A percentile compares a stretch with the other conserved stretches of the same genome.
These are phyloP conservation scores for Metschnikowia peoriensis DNA, from an alignment of 805 yeast species.

Conservation along the genomic window DNA sequence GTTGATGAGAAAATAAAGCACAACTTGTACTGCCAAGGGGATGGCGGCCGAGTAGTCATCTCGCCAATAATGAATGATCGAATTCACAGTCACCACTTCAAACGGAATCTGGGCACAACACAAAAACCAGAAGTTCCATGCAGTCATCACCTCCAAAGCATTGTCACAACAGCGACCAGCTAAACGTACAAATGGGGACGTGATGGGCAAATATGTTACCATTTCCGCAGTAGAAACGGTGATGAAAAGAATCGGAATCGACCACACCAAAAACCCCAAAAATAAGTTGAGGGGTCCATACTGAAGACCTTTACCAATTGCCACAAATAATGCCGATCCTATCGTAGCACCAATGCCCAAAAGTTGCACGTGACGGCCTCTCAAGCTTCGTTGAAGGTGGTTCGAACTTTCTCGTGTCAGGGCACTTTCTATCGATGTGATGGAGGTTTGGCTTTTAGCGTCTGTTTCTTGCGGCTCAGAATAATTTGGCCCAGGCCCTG, in stretches of 20 bases:
- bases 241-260: conserved; percentile 62
- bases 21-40: conserved; percentile 63
- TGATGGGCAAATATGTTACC: conserved; percentile 72
- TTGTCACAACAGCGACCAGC: conserved; percentile 76
- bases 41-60: conserved; percentile 72
- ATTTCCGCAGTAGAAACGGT: conserved; percentile 76
- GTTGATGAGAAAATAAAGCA: conserved; percentile 54
- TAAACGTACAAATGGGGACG: conserved; percentile 73
- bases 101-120: conserved; percentile 79
- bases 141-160: conserved; percentile 70
- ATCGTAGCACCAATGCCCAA: conserved; percentile 81
- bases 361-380: conserved; percentile 72
- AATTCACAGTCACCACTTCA: conserved; percentile 77
- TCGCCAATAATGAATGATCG: conserved; percentile 79
- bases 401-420: conserved; percentile 13
- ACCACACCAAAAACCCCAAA: conserved; percentile 67
- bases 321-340: conserved; percentile 76
- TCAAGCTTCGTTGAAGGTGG: conserved; percentile 43
- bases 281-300: conserved; percentile 68
- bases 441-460: conserved; percentile 7
- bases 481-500: background rate
- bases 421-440: conserved; percentile 8
- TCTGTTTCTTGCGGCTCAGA: background rate
- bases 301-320: conserved; percentile 62
- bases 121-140: conserved; percentile 77